phyloP scores from a whole-genome alignment of 1,284 basidiomycete species.

The Wolfiporia cocos region DNA sequence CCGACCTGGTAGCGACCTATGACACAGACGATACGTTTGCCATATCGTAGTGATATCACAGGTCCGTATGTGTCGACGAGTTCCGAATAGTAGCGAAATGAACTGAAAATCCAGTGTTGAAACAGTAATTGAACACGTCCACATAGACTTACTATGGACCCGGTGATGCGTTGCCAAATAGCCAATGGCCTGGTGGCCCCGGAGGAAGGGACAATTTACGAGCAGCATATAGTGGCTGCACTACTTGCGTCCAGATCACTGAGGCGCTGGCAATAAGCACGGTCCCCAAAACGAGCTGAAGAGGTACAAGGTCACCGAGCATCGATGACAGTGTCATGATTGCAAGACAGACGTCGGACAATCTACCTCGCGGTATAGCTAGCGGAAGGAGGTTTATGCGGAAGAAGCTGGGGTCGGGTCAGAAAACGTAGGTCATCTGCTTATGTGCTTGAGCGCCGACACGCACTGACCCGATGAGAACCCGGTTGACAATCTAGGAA shows the following conservation, averaged over 20 bases:
- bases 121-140: not conserved
- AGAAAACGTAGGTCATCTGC: too few species aligned
- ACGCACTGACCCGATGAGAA: too few species aligned
- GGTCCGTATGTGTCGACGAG: constrained; percentile 16
- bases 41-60: constrained; percentile 15
- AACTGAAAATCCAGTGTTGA: constrained; percentile 3
- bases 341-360: too few species aligned
- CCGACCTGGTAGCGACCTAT: constrained; percentile 12
- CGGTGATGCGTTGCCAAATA: not conserved
- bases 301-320: not conserved
- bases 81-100: constrained; percentile 8
- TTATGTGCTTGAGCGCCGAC: too few species aligned
- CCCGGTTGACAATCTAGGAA: too few species aligned
- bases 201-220: not conserved
- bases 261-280: too few species aligned
- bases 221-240: too few species aligned
- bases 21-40: constrained; percentile 12
- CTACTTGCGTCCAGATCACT: too few species aligned
- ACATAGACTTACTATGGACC: not conserved
- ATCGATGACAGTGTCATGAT: not conserved
- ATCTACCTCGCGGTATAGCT: too few species aligned
- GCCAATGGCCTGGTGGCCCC: not conserved
- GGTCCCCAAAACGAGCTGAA: constrained; percentile 1
- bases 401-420: too few species aligned
- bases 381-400: too few species aligned